These are phyloP conservation scores for Pseudocercospora macadamiae DNA, from an alignment of 2,329 filamentous ascomycete species.

Conservation along the genomic window DNA sequence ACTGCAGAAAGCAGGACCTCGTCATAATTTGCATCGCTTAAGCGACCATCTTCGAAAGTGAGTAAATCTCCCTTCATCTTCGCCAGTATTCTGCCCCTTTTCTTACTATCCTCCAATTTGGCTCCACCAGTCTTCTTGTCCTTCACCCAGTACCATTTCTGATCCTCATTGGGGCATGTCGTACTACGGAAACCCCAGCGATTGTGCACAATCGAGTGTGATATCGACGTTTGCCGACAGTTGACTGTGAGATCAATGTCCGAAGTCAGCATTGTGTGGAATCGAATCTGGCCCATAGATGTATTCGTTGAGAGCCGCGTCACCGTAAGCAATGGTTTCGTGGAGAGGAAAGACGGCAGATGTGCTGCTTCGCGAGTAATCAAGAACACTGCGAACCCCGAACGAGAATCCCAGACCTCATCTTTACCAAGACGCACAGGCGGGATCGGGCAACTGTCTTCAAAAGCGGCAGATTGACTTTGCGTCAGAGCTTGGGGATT, in stretches of 20 bases:
- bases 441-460: conserved; percentile 20
- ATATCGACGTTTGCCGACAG: conserved; percentile 18
- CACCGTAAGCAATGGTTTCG: conserved; percentile 25
- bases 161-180: conserved; percentile 3
- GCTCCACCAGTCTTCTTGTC: conserved; percentile 23
- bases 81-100: conserved; percentile 23
- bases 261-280: conserved; percentile 23
- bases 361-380: conserved; percentile 24
- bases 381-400: conserved; percentile 19
- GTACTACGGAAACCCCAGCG: conserved; percentile 28
- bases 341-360: conserved; percentile 27
- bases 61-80: conserved; percentile 28
- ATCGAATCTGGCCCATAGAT: conserved; percentile 27
- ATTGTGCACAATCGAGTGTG: conserved; percentile 22
- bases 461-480: conserved; percentile 23
- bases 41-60: conserved; percentile 22
- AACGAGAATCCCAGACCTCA: conserved; percentile 21
- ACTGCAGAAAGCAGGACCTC: conserved; percentile 30
- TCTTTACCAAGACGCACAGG: conserved; percentile 24
- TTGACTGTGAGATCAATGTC: conserved; percentile 25
- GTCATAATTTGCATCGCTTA: conserved; percentile 26
- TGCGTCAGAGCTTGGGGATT: conserved; percentile 28
- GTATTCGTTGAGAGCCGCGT: conserved; percentile 14
- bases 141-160: conserved; percentile 27
- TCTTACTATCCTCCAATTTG: conserved; percentile 27